Conservation (phyloP, 495 filamentous ascomycete species). For the Aspergillus funiculosus region DNA sequence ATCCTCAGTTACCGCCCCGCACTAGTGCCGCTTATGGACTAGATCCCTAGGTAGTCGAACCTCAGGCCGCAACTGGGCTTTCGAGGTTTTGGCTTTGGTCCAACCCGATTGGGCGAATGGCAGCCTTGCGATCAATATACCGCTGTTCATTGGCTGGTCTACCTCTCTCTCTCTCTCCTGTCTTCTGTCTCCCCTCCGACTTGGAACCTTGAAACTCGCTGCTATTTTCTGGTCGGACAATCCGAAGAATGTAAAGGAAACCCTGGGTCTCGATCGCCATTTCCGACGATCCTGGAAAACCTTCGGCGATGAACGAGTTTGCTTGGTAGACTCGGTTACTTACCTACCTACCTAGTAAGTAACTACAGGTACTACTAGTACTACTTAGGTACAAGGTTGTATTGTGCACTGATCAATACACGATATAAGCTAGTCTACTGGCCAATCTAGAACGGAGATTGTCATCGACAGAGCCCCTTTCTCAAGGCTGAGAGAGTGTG, state of each 20-base stretch:
- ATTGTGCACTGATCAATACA: too few species aligned
- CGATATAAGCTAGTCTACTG: neutral
- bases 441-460: neutral
- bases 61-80: conserved; percentile 9
- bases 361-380: neutral
- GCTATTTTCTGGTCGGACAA: conserved; percentile 6
- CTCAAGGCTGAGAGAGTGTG: neutral
- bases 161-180: neutral
- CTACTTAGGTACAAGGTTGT: too few species aligned
- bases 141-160: conserved; percentile 2
- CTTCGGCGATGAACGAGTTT: too few species aligned
- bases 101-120: conserved; percentile 16
- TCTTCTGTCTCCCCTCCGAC: conserved; percentile 1
- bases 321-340: too few species aligned
- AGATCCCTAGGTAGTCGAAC: conserved; percentile 20
- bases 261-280: neutral
- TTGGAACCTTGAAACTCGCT: conserved; percentile 2
- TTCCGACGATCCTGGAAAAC: neutral
- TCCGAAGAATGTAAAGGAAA: conserved; percentile 5
- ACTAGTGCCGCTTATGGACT: conserved; percentile 18
- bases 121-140: conserved; percentile 10
- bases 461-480: conserved; percentile 3
- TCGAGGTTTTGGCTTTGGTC: neutral
- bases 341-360: neutral
- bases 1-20: conserved; percentile 16